Percentiles rank a stretch among this genome's conserved stretches.
phyloP scores from a whole-genome alignment of 495 filamentous ascomycete species.

The Hyaloscypha bicolor region DNA sequence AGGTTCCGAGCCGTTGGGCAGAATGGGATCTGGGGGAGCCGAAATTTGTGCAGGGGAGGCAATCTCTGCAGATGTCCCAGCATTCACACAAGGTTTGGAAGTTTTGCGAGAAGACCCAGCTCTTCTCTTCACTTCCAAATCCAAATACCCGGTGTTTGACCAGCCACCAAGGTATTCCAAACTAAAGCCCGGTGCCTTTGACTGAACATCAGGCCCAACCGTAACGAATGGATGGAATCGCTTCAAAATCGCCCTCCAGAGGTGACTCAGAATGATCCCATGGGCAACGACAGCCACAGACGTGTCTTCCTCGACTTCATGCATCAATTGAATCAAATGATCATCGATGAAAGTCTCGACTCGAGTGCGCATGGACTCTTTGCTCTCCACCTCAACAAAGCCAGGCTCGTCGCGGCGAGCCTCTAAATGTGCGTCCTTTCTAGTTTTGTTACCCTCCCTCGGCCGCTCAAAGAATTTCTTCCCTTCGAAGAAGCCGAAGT shows the following conservation, averaged over 20 bases:
- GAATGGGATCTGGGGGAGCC: no score
- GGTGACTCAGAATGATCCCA: constrained; percentile 70
- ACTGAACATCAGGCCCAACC: constrained; percentile 22
- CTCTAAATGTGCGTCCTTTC: constrained; percentile 23
- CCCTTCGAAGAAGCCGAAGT: constrained; percentile 73
- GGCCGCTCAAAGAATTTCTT: constrained; percentile 42
- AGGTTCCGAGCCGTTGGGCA: neutral
- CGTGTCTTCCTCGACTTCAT: constrained; percentile 30
- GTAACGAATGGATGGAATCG: constrained; percentile 49
- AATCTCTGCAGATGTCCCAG: neutral
- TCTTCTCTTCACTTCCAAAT: constrained; percentile 44
- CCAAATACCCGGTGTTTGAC: constrained; percentile 68
- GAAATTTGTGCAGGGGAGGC: neutral
- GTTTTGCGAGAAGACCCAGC: neutral
- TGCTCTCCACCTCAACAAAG: constrained; percentile 56
- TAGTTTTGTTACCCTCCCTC: constrained; percentile 11
- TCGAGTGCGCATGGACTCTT: constrained; percentile 64
- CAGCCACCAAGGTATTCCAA: constrained; percentile 51
- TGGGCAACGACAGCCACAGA: constrained; percentile 73
- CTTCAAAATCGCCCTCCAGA: constrained; percentile 64
- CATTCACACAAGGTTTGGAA: neutral
- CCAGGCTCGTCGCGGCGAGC: constrained; percentile 37
- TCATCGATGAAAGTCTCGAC: constrained; percentile 63
- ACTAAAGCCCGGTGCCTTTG: constrained; percentile 18
- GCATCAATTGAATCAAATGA: constrained; percentile 60